Evolutionary conservation across 345 rosid species (phyloP), one percentile per base, ranked within the genome.

Genomic region (Acer campestre): DNA sequence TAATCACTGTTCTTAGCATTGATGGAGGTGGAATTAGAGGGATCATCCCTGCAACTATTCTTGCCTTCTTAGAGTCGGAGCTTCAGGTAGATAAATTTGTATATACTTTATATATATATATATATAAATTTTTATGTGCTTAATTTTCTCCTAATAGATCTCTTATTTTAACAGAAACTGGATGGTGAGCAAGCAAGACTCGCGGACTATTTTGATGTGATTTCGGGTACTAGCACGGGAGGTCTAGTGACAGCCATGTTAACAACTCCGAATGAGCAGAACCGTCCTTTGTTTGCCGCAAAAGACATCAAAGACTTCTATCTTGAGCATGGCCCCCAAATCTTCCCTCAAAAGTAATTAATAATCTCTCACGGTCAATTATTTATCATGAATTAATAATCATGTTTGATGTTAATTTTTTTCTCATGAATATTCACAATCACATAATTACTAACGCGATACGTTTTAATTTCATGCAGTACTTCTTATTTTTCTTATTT

Each of bases 21-120:
- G 97, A 93, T 35, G 98, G 98, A 5, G 97, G 98, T 27, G 98
- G 98, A 10, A 85, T 91, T 14, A 82, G 97, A 85, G 98, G 97
- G 53, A 55, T 93, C 9, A 88, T 93, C 55, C 97, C 97, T 0
- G 92, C 84, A 31, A 81, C 80, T 13, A 88, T 93, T 10, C 93
- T 93, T 16, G 82, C 80, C 61, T 87, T 88, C 67, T 79, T 93
- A 9, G 98, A 93, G 77, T 80, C 93, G 7, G 85, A 91, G 74
- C 92, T 93, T 74, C 94, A 91, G 92, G 96, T 91, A 35, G 38
- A 35, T 35, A 35, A 35, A 35, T 35, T 35, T 35, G 5, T 4
- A 35, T 35, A 35, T 4, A 35, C 38, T 35, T 35, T n/a, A n/a
- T n/a, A n/a, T n/a, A n/a, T 35, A 35, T 35, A 35, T 35, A 31